These are phyloP conservation scores for Lepidium aucheri DNA, from an alignment of 345 rosid species.

Conservation along the genomic window DNA sequence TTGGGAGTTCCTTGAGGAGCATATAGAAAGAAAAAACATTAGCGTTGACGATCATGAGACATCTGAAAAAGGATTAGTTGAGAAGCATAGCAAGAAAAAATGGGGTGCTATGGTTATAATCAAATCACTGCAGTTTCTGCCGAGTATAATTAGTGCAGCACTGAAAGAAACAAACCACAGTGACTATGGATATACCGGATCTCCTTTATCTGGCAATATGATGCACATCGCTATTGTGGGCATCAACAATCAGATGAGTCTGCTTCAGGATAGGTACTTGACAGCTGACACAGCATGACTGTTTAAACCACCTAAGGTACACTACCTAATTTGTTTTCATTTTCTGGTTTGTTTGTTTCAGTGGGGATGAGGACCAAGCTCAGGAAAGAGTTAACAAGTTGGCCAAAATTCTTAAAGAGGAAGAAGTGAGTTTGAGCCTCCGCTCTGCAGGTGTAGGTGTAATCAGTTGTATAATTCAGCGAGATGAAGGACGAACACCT, in stretches of 20 bases:
- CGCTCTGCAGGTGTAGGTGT: conserved; percentile 83
- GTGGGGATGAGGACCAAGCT: conserved; percentile 99
- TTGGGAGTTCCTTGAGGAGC: conserved; percentile 98
- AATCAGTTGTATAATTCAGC: conserved; percentile 92
- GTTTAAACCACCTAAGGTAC: neutral
- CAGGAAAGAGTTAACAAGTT: conserved; percentile 88
- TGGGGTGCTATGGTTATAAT: conserved; percentile 99
- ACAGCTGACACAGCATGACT: conserved; percentile 4
- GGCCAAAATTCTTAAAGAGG: conserved; percentile 91
- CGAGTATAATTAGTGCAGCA: conserved; percentile 63
- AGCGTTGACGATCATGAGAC: conserved; percentile 45
- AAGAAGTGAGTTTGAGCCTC: conserved; percentile 67
- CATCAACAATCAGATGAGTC: conserved; percentile 96
- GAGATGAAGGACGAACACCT: conserved; percentile 98
- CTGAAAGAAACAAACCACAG: conserved; percentile 67
- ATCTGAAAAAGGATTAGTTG: conserved; percentile 44
- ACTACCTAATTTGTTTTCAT: conserved; percentile 9
- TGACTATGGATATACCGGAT: conserved; percentile 37
- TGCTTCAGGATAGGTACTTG: conserved; percentile 92
- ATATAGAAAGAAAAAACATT: conserved; percentile 52
- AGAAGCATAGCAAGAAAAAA: conserved; percentile 67
- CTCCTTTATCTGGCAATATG: conserved; percentile 73
- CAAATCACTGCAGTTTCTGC: conserved; percentile 84
- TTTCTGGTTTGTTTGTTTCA: conserved; percentile 27
- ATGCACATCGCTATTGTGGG: conserved; percentile 96